These are phyloP conservation scores for Macadamia tetraphylla DNA, from an alignment of 164 flowering plant species.

Conservation along the genomic window DNA sequence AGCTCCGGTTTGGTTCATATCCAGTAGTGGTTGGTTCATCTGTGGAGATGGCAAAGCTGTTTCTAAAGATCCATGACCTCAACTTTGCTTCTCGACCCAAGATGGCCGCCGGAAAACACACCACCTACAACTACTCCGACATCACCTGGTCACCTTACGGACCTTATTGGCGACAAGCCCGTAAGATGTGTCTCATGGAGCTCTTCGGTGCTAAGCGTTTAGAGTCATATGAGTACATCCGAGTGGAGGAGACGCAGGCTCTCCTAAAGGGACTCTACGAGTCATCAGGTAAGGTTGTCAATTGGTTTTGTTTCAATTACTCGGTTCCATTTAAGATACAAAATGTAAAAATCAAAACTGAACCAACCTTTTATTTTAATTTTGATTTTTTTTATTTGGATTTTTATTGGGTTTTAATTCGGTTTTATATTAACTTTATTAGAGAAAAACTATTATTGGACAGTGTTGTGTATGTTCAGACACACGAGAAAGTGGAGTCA, in stretches of 20 bases:
- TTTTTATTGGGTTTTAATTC: no score
- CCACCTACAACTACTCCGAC: conserved; percentile 65
- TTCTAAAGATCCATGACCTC: conserved; percentile 65
- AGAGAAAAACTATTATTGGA: no score
- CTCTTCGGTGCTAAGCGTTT: conserved; percentile 56
- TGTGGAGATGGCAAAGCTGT: conserved; percentile 47
- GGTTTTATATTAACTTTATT: no score
- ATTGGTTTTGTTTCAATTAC: no score
- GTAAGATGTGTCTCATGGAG: conserved; percentile 61
- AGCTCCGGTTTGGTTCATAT: conserved; percentile 54
- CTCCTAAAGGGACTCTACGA: conserved; percentile 23
- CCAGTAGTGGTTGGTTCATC: conserved; percentile 70
- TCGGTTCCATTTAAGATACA: no score
- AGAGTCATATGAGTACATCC: conserved; percentile 61
- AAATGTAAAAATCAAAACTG: no score
- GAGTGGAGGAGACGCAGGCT: conserved; percentile 41
- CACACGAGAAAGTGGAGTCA: no score
- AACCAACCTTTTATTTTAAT: no score
- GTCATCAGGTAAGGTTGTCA: background rate
- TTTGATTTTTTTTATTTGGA: no score
- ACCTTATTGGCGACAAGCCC: conserved; percentile 73
- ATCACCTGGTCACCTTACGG: conserved; percentile 78
- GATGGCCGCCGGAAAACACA: conserved; percentile 64
- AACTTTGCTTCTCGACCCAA: conserved; percentile 58
- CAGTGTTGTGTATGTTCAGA: no score